Evolutionary conservation across 2,329 filamentous ascomycete genomes (phyloP), one percentile per base, ranked within the genome.

Genomic region (Colletotrichum tanaceti): DNA sequence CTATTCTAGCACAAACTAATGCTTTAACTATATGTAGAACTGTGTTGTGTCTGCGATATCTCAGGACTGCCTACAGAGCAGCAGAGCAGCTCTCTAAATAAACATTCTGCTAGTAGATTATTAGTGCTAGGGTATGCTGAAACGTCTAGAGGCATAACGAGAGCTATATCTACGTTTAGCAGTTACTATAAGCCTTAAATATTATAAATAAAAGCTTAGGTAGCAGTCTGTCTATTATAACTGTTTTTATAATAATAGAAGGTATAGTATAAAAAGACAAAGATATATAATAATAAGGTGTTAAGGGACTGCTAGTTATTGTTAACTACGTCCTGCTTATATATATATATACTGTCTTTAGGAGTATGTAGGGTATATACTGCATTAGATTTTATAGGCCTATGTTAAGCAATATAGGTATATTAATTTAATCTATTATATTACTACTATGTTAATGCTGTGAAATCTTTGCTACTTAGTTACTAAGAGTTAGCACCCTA

Each of bases 201-300:
- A 60, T 52, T 5, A 28, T 60, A 6, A 28, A 18, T 32, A 52
- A 3, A 60, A 60, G 46, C 58, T 60, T n/a, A 28, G 32, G 14
- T 39, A 20, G 58, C 20, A 60, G 35, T 52, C 32, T 60, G 18
- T 60, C 46, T 16, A 60, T n/a, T 14, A 60, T 60, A 32, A 24
- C 20, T 35, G 14, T 58, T 47, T 49, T 47, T 14, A 16, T 20
- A 59, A 4, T 6, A 22, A 32, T 14, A 14, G 43, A 18, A 47
- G 14, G 43, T 47, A 22, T 20, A 16, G 9, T 22, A 11, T 50
- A 13, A 32, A 50, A 32, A 11, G 47, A 28, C 1, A 28, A 32
- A 32, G 47, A 60, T 32, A 46, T 60, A 20, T 41, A 39, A 24
- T 60, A 14, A n/a, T 6, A 35, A 52, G 24, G 24, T 16, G 32